Base-by-base conservation (phyloP, 2,329 filamentous ascomycete species). In the Aureobasidium sp. region DNA sequence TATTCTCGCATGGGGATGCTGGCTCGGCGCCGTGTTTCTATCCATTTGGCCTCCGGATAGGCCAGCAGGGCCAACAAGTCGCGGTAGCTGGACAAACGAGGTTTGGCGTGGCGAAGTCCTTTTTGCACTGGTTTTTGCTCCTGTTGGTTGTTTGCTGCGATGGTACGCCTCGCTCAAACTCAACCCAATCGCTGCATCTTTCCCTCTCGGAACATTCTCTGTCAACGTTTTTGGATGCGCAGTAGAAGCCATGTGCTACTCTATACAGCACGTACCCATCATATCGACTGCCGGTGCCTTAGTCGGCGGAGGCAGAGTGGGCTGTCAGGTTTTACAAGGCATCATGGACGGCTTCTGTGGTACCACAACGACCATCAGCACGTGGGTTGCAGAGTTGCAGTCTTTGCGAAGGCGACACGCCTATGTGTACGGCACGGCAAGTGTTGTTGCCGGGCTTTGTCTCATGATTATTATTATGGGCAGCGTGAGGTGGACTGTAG, bases 191-290 rank as follows among this genome's bases (percentile, higher is more conserved):
- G 60, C 81, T 0, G 68, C 81, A 0, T 71, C 77, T 0, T 96
- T 96, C 60, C 91, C 91, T 0, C 68, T 96, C 0, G 91, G 91
- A 2, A 97, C 91, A 0, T 95, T 96, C 62, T 70, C 73, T 0
- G 88, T 86, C 24, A 97, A 97, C 63, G 74, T 94, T 4, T 66
- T 85, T 12, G 91, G 90, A 4, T 90, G 88, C 0, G 78, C 78
- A 0, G 68, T 95, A 14, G 68, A 94, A 45, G 90, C 81, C 12
- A 83, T 89, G 77, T 79, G 82, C 25, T 95, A 80, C 73, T 86
- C 94, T 63, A 71, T 95, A 47, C 86, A 89, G 58, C 89, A 88
- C 62, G 73, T 80, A 1, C 55, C 63, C 5, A 53, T 69, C 8
- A 62, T 60, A 12, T 44, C 75, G 1, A 58, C 59, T 47, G 56